These are phyloP conservation scores for Diaporthe australafricana DNA, from an alignment of 2,329 filamentous ascomycete species.

Conservation along the genomic window DNA sequence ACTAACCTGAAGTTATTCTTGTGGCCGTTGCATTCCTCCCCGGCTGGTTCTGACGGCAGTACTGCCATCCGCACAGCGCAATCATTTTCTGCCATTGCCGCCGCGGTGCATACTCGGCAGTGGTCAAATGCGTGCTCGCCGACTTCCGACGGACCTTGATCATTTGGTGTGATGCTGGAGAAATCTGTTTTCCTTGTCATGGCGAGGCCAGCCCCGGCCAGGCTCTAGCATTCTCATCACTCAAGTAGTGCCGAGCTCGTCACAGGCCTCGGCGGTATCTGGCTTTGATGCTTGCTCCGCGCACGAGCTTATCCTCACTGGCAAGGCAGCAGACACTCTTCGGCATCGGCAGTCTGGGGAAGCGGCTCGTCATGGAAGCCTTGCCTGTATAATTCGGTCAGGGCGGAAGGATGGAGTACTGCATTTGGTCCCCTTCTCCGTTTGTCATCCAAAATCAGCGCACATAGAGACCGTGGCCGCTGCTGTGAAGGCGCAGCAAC, in stretches of 20 bases:
- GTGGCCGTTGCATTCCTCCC: slow-evolving; percentile 10
- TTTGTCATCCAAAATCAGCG: background rate
- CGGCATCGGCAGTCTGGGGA: slow-evolving; percentile 3
- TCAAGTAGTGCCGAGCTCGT: background rate
- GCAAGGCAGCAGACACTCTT: background rate
- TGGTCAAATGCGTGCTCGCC: background rate
- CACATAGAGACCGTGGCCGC: background rate
- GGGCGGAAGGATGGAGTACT: background rate
- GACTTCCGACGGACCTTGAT: background rate
- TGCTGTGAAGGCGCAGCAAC: slow-evolving; percentile 1
- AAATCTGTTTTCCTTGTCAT: background rate
- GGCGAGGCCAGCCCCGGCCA: background rate
- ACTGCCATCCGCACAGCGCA: background rate
- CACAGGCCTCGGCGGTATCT: background rate
- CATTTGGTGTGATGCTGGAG: background rate
- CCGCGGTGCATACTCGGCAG: background rate
- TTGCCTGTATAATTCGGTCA: background rate
- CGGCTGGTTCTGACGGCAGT: background rate
- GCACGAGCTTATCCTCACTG: background rate
- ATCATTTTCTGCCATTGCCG: no score
- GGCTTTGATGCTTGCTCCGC: background rate
- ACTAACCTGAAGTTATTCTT: slow-evolving; percentile 14
- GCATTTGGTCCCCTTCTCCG: background rate
- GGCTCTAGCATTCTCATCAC: background rate
- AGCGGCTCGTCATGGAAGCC: background rate